Conservation (phyloP, 176 grass and related monocot species). For the Juncus inflexus region DNA sequence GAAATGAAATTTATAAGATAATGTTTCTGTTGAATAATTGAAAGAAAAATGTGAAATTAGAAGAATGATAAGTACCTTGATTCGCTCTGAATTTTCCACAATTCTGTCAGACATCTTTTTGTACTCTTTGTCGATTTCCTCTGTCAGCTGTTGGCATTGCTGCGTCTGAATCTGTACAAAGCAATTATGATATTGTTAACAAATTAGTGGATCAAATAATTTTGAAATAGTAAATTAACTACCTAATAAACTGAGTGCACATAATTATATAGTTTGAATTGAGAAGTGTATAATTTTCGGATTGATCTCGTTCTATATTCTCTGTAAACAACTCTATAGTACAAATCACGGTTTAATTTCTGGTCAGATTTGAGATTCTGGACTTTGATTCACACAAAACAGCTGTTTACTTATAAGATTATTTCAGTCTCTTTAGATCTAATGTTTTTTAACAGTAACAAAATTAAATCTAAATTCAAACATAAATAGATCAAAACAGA, state of each 20-base stretch:
- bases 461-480: not conserved
- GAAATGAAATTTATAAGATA: not conserved
- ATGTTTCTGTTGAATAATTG: not conserved
- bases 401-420: not conserved
- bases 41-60: not conserved
- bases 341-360: no score
- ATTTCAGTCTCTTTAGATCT: constrained; percentile 7
- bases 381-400: not conserved
- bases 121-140: constrained; percentile 42
- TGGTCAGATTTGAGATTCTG: not conserved
- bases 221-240: no score
- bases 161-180: constrained; percentile 34
- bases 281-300: not conserved
- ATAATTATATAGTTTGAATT: no score
- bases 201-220: not conserved
- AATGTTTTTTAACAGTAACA: not conserved
- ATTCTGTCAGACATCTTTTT: constrained; percentile 46
- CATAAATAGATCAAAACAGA: no score
- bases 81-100: constrained; percentile 30
- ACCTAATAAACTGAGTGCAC: no score
- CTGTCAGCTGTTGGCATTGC: constrained; percentile 33
- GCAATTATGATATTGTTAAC: not conserved
- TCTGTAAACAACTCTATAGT: not conserved
- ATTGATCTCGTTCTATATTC: not conserved
- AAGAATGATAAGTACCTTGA: constrained; percentile 27